Base-by-base conservation (phyloP, 2,329 filamentous ascomycete species). In the Pyricularia sp. region DNA sequence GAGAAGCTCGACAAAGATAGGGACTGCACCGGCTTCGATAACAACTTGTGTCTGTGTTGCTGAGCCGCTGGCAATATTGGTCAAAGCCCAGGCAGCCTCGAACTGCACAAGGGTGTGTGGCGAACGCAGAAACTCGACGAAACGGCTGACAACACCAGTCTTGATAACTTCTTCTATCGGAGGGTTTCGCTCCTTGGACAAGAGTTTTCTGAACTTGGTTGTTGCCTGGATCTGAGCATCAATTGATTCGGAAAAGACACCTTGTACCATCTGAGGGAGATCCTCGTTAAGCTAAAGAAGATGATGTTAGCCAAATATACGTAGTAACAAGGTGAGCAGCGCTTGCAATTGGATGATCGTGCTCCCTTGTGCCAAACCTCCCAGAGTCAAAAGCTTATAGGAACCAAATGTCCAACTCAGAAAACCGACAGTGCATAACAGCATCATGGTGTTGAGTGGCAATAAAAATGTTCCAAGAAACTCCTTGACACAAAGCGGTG, bases 131-230 rank as follows among this genome's bases (percentile, higher is more conserved):
- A 99, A 99, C 81, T 97, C 93, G 81, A 99, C 95, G 77, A 99
- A 99, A 78, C 95, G 92, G 84, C 89, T 91, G 73, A 99, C 95
- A 72, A 99, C 95, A 77, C 95, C 95, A 70, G 95, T 98, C 87
- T 98, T 97, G 82, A 99, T 99, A 74, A 99, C 95, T 79, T 96
- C 93, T 84, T 99, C 95, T 79, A 99, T 99, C 64, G 95, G 95
- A 65, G 95, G 95, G 84, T 99, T 99, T 78, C 95, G 92, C 85
- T 99, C 95, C 84, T 99, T 99, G 73, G 93, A 97, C 31, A 99
- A 85, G 61, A 99, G 88, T 86, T 99, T 99, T 79, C 95, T 87
- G 86, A 99, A 99, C 81, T 97, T 97, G 74, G 95, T 99, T 31
- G 95, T 99, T 70, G 94, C 93, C 82, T 94, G 90, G 75, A 99